Conservation (phyloP, 768 basidiomycete genomes). For the Artomyces pyxidatus region DNA sequence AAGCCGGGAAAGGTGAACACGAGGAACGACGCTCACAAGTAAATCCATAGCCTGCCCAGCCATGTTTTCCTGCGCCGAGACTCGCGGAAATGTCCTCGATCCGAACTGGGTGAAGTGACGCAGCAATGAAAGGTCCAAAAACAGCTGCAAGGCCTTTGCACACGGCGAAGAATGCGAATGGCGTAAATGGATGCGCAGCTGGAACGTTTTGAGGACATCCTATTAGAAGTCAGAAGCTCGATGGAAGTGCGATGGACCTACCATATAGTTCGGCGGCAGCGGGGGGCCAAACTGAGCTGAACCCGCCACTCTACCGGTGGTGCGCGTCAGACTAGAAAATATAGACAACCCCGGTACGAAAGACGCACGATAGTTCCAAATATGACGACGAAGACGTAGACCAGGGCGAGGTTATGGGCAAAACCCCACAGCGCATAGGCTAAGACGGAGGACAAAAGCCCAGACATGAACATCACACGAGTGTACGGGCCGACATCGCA, state of each 20-base stretch:
- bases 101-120: not conserved
- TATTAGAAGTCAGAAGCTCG: not conserved
- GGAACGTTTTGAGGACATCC: not conserved
- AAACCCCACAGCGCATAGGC: constrained; percentile 20
- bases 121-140: not conserved
- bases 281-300: not conserved
- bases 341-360: not conserved
- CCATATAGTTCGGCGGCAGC: not conserved
- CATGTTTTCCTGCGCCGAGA: not conserved
- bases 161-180: not conserved
- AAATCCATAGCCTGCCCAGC: not conserved
- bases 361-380: constrained; percentile 18
- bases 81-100: not conserved
- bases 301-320: not conserved
- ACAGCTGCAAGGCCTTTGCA: not conserved
- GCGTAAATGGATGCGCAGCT: not conserved
- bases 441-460: constrained; percentile 11
- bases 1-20: too few relatives aligned
- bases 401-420: constrained; percentile 14
- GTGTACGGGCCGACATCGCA: constrained; percentile 20
- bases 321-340: not conserved
- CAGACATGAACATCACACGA: constrained; percentile 17
- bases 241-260: not conserved
- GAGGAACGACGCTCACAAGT: not conserved
- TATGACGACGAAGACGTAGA: constrained; percentile 18